phyloP scores from a whole-genome alignment of 2,329 filamentous ascomycete genomes.

The Ophiostoma tasmaniense region DNA sequence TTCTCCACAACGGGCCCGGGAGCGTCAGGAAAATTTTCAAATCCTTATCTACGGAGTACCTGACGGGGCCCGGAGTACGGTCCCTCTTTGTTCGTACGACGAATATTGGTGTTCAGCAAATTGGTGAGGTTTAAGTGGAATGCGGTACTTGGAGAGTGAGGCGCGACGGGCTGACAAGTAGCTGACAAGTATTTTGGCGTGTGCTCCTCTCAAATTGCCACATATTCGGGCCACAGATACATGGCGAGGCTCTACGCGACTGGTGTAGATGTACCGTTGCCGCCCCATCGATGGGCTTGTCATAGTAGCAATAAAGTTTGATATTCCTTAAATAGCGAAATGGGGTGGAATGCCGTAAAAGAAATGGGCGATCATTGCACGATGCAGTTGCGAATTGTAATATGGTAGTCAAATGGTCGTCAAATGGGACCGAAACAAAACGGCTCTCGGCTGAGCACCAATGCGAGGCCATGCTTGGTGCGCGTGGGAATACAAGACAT shows the following conservation, averaged over 20 bases:
- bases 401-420: not conserved
- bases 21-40: not conserved
- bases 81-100: not conserved
- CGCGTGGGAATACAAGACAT: not conserved
- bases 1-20: conserved; percentile 4
- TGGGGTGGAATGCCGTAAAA: not conserved
- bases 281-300: not conserved
- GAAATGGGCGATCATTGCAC: not conserved
- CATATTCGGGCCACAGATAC: not conserved
- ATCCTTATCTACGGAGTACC: not conserved
- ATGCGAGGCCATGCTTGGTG: not conserved
- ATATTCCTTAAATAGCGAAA: not conserved
- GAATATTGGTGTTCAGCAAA: not conserved
- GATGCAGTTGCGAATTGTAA: not conserved
- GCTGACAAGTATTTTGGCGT: not conserved
- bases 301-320: not conserved
- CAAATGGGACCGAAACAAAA: not conserved
- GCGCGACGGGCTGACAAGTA: not conserved
- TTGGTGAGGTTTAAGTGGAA: not conserved
- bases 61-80: not conserved
- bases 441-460: not conserved
- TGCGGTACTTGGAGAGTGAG: not conserved
- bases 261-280: not conserved
- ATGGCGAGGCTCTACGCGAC: not conserved
- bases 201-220: not conserved